Base-by-base conservation (phyloP, 1,284 basidiomycete genomes). In the Chalciporus sp. region DNA sequence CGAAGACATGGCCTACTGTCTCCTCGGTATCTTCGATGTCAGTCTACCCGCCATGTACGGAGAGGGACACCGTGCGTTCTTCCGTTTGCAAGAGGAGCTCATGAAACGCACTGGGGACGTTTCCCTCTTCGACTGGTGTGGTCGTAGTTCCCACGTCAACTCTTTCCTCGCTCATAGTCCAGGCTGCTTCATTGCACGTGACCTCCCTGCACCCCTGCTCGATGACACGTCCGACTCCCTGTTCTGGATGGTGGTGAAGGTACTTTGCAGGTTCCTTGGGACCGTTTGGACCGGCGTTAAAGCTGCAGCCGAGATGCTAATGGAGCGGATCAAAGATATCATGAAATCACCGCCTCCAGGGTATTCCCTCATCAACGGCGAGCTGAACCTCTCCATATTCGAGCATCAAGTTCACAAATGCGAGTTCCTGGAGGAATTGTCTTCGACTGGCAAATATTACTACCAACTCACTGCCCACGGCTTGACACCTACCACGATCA, bases 111-210 rank as follows among this genome's bases (percentile, higher is more conserved):
- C 67, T 0, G 51, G 55, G 1, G 69, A 71, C 3, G 20, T 57
- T 19, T 63, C 67, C 1, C 49, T 67, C 27, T 67, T 67, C 27
- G 67, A 71, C 45, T 67, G 65, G 68, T 61, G 61, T 28, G 63
- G 76, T 11, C 75, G 29, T 9, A 43, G 44, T n/a, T 56, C 65
- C n/a, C 41, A 46, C 1, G 37, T 62, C 51, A 64, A 66, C 59
- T 35, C 63, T 14, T 64, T 68, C 47, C 54, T 64, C 14, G 63
- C 63, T 4, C 33, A 47, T 16, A 9, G 42, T 23, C 47, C 65
- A 4, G 44, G 48, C 33, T 64, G 63, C 20, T 65, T 58, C 47
- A 17, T 54, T 17, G 27, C n/a, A n/a, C 45, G 43, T 23, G 35
- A 43, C n/a, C 49, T 47, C 16, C 50, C 59, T 3, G 2, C 7